Evolutionary conservation across 257 asterid genomes (phyloP).

Genomic region (Solanum bulbocastanum): DNA sequence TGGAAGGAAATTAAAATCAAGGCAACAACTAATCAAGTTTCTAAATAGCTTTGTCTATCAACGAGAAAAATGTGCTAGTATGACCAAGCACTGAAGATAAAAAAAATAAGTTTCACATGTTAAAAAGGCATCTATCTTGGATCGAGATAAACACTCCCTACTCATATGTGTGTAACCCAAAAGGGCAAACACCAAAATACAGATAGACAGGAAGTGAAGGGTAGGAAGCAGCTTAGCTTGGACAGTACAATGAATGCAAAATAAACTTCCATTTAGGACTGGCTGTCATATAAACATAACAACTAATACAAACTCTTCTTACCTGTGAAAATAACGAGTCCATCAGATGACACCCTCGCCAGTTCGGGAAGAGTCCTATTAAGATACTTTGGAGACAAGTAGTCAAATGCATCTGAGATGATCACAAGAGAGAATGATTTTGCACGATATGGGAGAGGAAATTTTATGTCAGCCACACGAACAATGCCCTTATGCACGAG

Average conservation of each 20-base stretch:
- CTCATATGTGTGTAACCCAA: background rate
- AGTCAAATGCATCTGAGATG: constrained; percentile 23
- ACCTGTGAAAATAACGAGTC: constrained; percentile 22
- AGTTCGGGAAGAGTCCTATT: constrained; percentile 31
- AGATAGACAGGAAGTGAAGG: background rate
- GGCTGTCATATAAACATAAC: background rate
- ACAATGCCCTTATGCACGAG: constrained; percentile 28
- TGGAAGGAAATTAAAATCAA: background rate
- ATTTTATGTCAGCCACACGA: constrained; percentile 34
- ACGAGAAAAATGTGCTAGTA: background rate
- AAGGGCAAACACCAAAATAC: background rate
- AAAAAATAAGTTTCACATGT: background rate
- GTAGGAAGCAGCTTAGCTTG: background rate
- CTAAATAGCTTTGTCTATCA: background rate
- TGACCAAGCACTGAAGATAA: background rate
- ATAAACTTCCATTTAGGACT: background rate
- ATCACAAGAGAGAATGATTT: constrained; percentile 27
- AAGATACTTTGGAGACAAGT: constrained; percentile 24
- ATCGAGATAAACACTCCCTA: background rate
- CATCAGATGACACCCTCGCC: constrained; percentile 24
- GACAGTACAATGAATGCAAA: background rate
- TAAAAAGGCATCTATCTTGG: background rate
- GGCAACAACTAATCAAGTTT: background rate
- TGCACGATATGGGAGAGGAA: constrained; percentile 29
- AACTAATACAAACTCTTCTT: background rate